phyloP scores from a whole-genome alignment of 805 yeast species.

The Yamadazyma olivae region DNA sequence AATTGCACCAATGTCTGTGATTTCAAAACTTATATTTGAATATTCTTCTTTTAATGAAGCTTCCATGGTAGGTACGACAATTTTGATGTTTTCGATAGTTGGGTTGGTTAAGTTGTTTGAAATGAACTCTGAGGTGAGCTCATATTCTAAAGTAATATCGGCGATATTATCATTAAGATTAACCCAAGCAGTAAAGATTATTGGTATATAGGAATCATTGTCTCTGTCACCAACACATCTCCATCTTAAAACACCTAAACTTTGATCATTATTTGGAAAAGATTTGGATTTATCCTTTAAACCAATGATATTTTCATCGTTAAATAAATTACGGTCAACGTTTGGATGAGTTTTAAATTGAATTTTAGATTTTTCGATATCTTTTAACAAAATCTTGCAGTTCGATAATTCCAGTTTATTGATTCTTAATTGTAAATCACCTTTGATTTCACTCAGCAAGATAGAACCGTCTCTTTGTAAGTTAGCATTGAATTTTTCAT shows the following conservation, averaged over 20 bases:
- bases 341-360: constrained; percentile 96
- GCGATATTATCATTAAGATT: constrained; percentile 52
- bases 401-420: constrained; percentile 70
- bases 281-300: constrained; percentile 75
- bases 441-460: constrained; percentile 71
- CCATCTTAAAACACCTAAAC: constrained; percentile 93
- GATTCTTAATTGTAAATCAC: constrained; percentile 85
- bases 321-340: constrained; percentile 76
- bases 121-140: constrained; percentile 47
- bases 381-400: constrained; percentile 57
- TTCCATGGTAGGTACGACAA: constrained; percentile 66
- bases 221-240: constrained; percentile 66
- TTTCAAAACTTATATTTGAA: constrained; percentile 47
- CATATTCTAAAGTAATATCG: constrained; percentile 87
- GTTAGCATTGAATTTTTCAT: constrained; percentile 75
- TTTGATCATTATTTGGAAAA: constrained; percentile 89
- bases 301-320: constrained; percentile 54
- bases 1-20: constrained; percentile 65
- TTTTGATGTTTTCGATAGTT: constrained; percentile 46
- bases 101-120: constrained; percentile 10
- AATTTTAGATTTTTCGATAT: constrained; percentile 46
- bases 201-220: constrained; percentile 56
- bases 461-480: constrained; percentile 82
- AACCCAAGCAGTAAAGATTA: constrained; percentile 84
- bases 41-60: constrained; percentile 49